phyloP scores from a whole-genome alignment of 2,329 filamentous ascomycete species.

The Septoria petroselini region DNA sequence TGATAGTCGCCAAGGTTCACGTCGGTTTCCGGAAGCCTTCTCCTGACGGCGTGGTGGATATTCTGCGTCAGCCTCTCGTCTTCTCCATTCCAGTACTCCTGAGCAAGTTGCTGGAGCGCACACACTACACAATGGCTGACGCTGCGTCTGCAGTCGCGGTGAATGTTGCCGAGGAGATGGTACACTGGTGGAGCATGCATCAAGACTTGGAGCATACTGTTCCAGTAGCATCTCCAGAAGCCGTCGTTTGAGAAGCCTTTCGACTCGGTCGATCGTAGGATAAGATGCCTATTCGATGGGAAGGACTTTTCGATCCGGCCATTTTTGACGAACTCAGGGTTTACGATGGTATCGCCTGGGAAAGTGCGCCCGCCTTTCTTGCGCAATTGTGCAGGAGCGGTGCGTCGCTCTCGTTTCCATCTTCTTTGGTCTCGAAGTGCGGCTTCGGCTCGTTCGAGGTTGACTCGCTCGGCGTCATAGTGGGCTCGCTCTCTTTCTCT shows the following conservation, averaged over 20 bases:
- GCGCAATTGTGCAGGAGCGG: too few relatives aligned
- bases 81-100: constrained; percentile 1
- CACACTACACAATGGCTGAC: not conserved
- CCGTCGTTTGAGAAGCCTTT: not conserved
- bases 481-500: too few relatives aligned
- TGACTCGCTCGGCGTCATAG: too few relatives aligned
- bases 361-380: not conserved
- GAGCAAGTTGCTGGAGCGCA: not conserved
- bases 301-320: not conserved
- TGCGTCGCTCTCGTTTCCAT: too few relatives aligned
- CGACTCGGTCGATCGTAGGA: not conserved
- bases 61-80: not conserved
- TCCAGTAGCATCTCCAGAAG: not conserved
- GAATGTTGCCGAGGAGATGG: not conserved
- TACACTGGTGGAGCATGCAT: not conserved
- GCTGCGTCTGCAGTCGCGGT: not conserved
- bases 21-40: not conserved
- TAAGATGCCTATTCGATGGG: not conserved
- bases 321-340: not conserved
- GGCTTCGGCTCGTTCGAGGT: too few relatives aligned
- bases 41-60: not conserved
- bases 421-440: too few relatives aligned
- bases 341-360: not conserved
- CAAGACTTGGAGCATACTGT: not conserved
- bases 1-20: not conserved